Conservation (phyloP, 2,329 filamentous ascomycete species). For the Basipetospora chlamydospora region DNA sequence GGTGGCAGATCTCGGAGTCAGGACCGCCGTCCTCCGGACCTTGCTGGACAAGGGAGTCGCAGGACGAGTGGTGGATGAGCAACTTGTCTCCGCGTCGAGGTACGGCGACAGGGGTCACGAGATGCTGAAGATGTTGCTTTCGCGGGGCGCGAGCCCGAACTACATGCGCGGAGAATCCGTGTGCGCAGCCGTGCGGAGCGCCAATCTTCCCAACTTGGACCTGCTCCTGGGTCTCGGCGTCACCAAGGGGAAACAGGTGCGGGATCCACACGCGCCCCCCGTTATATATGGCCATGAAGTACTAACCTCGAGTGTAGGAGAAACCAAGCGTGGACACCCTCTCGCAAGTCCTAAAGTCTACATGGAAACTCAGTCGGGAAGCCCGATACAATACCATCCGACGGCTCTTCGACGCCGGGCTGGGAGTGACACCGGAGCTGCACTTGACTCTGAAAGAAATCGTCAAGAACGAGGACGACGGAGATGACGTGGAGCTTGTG, state of each 20-base stretch:
- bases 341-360: conserved; percentile 35
- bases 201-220: conserved; percentile 33
- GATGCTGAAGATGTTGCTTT: conserved; percentile 34
- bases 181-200: conserved; percentile 36
- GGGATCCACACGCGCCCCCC: too few species aligned
- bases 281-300: neutral
- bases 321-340: conserved; percentile 32
- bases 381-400: conserved; percentile 31
- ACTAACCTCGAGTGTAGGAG: conserved; percentile 18
- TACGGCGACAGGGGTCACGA: conserved; percentile 33
- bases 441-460: conserved; percentile 35
- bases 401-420: conserved; percentile 36
- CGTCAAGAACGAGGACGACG: conserved; percentile 35
- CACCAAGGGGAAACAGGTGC: conserved; percentile 25
- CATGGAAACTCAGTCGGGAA: conserved; percentile 33
- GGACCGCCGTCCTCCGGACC: conserved; percentile 33
- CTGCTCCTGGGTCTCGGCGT: conserved; percentile 34
- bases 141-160: conserved; percentile 38
- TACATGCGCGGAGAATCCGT: conserved; percentile 40
- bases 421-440: conserved; percentile 32
- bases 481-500: conserved; percentile 31
- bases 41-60: conserved; percentile 33
- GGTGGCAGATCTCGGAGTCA: conserved; percentile 31
- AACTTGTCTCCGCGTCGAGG: conserved; percentile 37
- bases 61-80: conserved; percentile 35